A percentile compares a stretch with the other conserved stretches of the same genome.
These are phyloP conservation scores for Corymbia citriodora DNA, from an alignment of 441 rosid genomes.

Conservation along the genomic window DNA sequence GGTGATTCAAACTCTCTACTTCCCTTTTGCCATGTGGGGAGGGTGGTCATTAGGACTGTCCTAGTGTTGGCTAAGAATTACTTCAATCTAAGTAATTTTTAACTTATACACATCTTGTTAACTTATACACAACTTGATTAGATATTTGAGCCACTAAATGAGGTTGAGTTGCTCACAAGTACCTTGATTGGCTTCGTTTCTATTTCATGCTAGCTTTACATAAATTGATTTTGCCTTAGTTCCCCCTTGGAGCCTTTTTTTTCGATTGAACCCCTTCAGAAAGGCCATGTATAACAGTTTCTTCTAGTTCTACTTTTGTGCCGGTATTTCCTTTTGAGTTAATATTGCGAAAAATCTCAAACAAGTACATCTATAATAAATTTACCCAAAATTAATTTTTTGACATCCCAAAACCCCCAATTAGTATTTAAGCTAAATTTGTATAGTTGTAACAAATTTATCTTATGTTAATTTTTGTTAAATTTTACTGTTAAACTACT, in stretches of 20 bases:
- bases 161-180: not conserved
- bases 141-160: not conserved
- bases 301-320: not conserved
- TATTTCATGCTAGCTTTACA: not conserved
- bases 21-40: too few species aligned
- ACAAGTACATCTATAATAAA: too few species aligned
- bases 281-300: not conserved
- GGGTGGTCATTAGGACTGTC: too few species aligned
- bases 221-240: not conserved
- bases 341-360: too few species aligned
- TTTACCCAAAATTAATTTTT: too few species aligned
- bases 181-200: not conserved
- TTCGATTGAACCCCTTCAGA: too few species aligned
- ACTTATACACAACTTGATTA: not conserved
- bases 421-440: too few species aligned
- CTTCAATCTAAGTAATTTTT: not conserved
- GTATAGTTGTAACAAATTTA: too few species aligned
- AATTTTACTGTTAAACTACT: too few species aligned
- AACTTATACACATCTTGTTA: not conserved
- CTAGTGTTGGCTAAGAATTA: not conserved
- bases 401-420: too few species aligned
- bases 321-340: not conserved
- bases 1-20: too few species aligned
- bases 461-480: too few species aligned
- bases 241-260: not conserved